phyloP scores from a whole-genome alignment of 2,329 filamentous ascomycete species.

The Lasiodiplodia theobromae region DNA sequence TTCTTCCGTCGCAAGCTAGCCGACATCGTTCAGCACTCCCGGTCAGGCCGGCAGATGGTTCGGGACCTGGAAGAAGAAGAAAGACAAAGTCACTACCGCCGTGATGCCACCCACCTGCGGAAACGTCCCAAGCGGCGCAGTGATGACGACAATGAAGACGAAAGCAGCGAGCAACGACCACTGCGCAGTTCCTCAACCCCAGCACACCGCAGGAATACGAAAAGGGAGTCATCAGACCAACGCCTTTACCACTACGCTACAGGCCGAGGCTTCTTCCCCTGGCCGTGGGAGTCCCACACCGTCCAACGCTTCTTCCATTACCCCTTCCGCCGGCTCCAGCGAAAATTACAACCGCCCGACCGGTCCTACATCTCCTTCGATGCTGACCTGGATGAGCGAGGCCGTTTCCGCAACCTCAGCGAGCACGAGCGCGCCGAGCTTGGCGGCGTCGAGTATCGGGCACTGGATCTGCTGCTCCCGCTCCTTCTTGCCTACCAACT shows the following conservation, averaged over 20 bases:
- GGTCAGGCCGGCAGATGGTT: constrained; percentile 37
- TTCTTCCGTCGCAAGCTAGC: constrained; percentile 40
- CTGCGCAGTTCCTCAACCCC: not conserved
- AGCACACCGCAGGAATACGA: not conserved
- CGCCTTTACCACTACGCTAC: constrained; percentile 39
- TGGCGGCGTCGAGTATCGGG: constrained; percentile 54
- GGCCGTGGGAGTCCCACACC: constrained; percentile 41
- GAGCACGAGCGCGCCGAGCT: constrained; percentile 51
- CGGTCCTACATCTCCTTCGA: constrained; percentile 44
- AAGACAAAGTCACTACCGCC: not conserved
- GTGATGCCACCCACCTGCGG: not conserved
- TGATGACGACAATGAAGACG: not conserved
- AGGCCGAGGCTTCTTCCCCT: constrained; percentile 41
- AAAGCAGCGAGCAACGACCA: not conserved
- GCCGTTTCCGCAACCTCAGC: constrained; percentile 46
- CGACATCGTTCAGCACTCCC: constrained; percentile 39
- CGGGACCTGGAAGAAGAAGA: constrained; percentile 37
- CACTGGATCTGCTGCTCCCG: constrained; percentile 33
- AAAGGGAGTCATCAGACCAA: constrained; percentile 30
- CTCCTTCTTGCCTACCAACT: constrained; percentile 38
- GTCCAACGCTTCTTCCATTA: constrained; percentile 37
- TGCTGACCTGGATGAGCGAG: constrained; percentile 40
- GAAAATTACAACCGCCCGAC: constrained; percentile 36
- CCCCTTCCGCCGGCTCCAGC: constrained; percentile 35
- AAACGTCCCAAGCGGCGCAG: not conserved